A percentile compares a stretch with the other conserved stretches of the same genome.
phyloP scores from a whole-genome alignment of 1,284 basidiomycete genomes.

The Moesziomyces sp. region DNA sequence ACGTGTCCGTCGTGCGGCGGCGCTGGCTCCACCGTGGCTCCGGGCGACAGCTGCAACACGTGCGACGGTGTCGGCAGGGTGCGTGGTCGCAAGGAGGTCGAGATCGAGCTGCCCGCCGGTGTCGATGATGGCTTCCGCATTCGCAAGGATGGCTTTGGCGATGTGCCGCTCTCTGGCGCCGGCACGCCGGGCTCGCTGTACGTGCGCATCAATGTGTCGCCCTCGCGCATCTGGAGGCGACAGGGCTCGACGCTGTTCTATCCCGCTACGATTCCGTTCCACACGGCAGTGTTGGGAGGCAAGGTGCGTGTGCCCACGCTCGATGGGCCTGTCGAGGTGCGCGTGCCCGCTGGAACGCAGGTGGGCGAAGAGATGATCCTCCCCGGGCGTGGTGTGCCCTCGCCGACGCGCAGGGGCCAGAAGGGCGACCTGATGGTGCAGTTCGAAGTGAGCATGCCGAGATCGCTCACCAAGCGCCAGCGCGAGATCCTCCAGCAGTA shows the following conservation, averaged over 20 bases:
- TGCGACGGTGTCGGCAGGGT: slow-evolving; percentile 92
- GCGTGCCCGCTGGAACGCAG: slow-evolving; percentile 91
- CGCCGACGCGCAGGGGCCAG: slow-evolving; percentile 70
- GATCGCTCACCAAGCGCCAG: slow-evolving; percentile 85
- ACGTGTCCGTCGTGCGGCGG: slow-evolving; percentile 88
- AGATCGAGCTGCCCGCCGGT: slow-evolving; percentile 82
- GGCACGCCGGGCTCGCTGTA: slow-evolving; percentile 84
- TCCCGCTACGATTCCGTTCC: slow-evolving; percentile 89
- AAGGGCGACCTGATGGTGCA: slow-evolving; percentile 91
- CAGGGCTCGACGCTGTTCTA: slow-evolving; percentile 94
- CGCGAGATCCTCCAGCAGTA: slow-evolving; percentile 87
- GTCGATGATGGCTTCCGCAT: slow-evolving; percentile 97
- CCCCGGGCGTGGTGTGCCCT: slow-evolving; percentile 85
- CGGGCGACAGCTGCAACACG: slow-evolving; percentile 79
- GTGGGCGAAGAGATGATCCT: slow-evolving; percentile 96
- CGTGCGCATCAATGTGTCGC: slow-evolving; percentile 84
- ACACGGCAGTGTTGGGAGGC: slow-evolving; percentile 90
- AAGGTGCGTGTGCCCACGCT: slow-evolving; percentile 91
- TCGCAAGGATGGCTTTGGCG: slow-evolving; percentile 83
- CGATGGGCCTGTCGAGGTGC: slow-evolving; percentile 94
- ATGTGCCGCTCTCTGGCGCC: slow-evolving; percentile 78
- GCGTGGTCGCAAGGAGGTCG: slow-evolving; percentile 79
- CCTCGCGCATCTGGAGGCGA: slow-evolving; percentile 86
- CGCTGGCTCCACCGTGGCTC: slow-evolving; percentile 82
- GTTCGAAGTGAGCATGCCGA: slow-evolving; percentile 88